Evolutionary conservation across 2,329 filamentous ascomycete species (phyloP).

Genomic region (Orbilia javanica): DNA sequence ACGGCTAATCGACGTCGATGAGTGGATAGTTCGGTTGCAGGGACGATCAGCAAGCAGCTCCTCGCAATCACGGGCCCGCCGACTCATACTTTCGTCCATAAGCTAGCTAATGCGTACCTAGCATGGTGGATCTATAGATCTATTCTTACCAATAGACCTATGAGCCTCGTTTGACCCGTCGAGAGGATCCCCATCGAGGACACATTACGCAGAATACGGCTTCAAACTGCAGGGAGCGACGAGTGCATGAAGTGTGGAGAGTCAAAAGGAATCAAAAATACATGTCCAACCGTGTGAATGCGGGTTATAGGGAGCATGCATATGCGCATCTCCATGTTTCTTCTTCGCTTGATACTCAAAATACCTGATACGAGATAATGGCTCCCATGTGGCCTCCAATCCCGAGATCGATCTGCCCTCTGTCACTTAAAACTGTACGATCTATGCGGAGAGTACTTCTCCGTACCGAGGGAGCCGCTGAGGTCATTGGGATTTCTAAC

Average conservation of each 20-base stretch:
- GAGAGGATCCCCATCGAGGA: slow-evolving; percentile 7
- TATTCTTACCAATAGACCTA: slow-evolving; percentile 10
- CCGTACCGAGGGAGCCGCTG: slow-evolving; percentile 49
- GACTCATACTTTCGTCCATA: slow-evolving; percentile 21
- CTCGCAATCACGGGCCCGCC: slow-evolving; percentile 51
- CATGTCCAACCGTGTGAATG: slow-evolving; percentile 19
- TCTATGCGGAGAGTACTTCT: slow-evolving; percentile 33
- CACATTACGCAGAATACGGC: slow-evolving; percentile 19
- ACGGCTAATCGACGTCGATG: slow-evolving; percentile 18
- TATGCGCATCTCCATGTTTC: slow-evolving; percentile 4
- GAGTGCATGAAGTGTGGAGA: slow-evolving; percentile 41
- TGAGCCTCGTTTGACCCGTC: slow-evolving; percentile 20
- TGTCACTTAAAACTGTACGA: slow-evolving; percentile 21
- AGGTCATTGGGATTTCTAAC: slow-evolving; percentile 45
- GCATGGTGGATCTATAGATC: no score
- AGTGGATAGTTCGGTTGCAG: slow-evolving; percentile 15
- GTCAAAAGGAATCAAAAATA: slow-evolving; percentile 20
- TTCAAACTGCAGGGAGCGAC: slow-evolving; percentile 26
- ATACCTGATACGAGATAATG: slow-evolving; percentile 23
- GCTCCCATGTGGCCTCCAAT: slow-evolving; percentile 33
- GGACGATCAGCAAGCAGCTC: slow-evolving; percentile 12
- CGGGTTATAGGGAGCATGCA: slow-evolving; percentile 14
- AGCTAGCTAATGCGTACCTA: background rate
- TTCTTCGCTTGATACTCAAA: slow-evolving; percentile 17
- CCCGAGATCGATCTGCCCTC: slow-evolving; percentile 45